Evolutionary conservation across 805 yeast genomes (phyloP), one percentile per base, ranked within the genome.

Genomic region (Candida khao-thaluensis): DNA sequence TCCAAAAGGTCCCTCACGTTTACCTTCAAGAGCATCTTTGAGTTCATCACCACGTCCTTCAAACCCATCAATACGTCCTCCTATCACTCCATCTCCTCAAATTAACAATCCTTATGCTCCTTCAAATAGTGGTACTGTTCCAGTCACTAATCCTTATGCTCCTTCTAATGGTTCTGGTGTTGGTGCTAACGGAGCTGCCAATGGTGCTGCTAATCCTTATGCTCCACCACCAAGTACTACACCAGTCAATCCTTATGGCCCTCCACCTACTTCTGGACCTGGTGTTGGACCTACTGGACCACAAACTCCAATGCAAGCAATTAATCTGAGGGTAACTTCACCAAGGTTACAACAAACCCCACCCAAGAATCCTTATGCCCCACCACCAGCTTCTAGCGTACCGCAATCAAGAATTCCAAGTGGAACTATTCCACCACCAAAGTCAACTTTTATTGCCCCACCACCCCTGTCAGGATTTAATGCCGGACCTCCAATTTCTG

Each of bases 21-120:
- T 51, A 14, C 45, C 54, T 17, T 56, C 64, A 3, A 50, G 43
- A 26, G 43, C 57, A 6, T 47, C 58, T 2, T 38, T 50, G 20
- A 28, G 34, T 5, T 30, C 28, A 4, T 16, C 45, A 26, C 44
- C 51, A 9, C 38, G 43, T 17, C 42, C 44, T 16, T 48, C 48
- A 15, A 30, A 47, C 39, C 14, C 49, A 35, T 34, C 53, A 11
- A 21, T 35, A n/a, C 38, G 41, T 17, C 37, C 47, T 17, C 34
- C 41, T 25, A 40, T 36, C 20, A 46, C 51, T 15, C 41, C 41
- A 12, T 7, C 35, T 45, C 12, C 44, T 38, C 30, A 56, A 44
- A 17, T 52, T 5, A 51, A 55, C 32, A 42, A 60, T 15, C 56
- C 61, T 10, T 58, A 60, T 28, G 59, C 54, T 34, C 60, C 58